Base-by-base conservation (phyloP, 768 basidiomycete species). In the Tylopilus sp. region DNA sequence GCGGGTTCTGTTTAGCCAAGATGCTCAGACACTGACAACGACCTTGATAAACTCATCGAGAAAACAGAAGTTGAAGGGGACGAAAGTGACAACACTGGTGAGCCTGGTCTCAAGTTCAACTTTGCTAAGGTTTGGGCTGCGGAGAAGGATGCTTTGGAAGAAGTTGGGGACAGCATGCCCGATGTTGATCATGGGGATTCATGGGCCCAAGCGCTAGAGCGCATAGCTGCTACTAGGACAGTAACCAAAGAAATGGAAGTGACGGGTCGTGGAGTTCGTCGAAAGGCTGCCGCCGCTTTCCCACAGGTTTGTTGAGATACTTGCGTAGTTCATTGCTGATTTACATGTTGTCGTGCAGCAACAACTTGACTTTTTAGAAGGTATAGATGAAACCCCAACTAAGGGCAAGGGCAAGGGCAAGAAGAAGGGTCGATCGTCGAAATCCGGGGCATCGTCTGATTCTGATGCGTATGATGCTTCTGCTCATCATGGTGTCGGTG, bases 51-150 rank as follows among this genome's bases (percentile, higher is more conserved):
- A 40, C 81, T 98, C 24, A 89, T 98, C 49, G 85, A 91, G 64
- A 89, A 83, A 66, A 89, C 92, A 1, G 89, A 93, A 67, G 74
- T 79, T 47, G 87, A 92, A 55, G 81, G 73, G 54, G 84, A 81
- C 13, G 80, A 84, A 24, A 69, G 78, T 48, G 77, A 78, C 45
- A 67, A 71, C 19, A 65, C 75, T 6, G 79, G 77, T 52, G 78
- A 80, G 42, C 72, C 78, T n/a, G 74, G 76, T 33, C 68, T 84
- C 28, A 75, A 82, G 10, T 97, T 98, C 67, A 82, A 81, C 7
- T 96, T 95, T 63, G 93, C 95, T 12, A 94, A 95, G 67, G 80
- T 98, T 38, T 98, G 95, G 95, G 82, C 87, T 1, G 84, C 87
- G 22, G 84, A 87, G 54, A 86, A 87, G 63, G 86, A 86, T 49